phyloP scores from a whole-genome alignment of 2,329 filamentous ascomycete genomes.

The Atkinsonella hypoxylon region DNA sequence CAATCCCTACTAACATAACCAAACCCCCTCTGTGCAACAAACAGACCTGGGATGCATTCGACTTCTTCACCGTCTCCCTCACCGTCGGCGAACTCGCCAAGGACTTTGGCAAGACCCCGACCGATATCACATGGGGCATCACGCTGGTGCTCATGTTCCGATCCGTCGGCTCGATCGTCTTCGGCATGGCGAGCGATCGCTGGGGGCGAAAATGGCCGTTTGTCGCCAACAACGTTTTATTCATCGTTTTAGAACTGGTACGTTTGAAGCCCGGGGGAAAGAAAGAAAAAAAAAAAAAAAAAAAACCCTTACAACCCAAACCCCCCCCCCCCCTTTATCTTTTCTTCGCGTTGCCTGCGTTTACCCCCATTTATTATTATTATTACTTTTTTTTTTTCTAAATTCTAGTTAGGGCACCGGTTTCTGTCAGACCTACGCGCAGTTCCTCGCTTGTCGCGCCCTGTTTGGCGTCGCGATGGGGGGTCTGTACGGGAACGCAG shows the following conservation, averaged over 20 bases:
- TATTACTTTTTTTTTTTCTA: too few relatives aligned
- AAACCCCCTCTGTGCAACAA: too few relatives aligned
- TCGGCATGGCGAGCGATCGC: slow-evolving; percentile 42
- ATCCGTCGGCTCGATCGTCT: slow-evolving; percentile 40
- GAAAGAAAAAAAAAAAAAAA: too few relatives aligned
- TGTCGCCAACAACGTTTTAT: slow-evolving; percentile 60
- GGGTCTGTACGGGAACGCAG: slow-evolving; percentile 66
- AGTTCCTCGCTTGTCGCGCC: slow-evolving; percentile 64
- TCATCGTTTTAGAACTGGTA: slow-evolving; percentile 61
- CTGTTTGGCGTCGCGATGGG: slow-evolving; percentile 77
- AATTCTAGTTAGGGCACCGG: slow-evolving; percentile 59
- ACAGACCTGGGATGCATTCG: slow-evolving; percentile 54
- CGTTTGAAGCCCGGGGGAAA: slow-evolving; percentile 12
- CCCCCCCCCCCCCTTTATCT: too few relatives aligned
- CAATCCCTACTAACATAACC: too few relatives aligned
- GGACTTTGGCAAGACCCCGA: slow-evolving; percentile 39
- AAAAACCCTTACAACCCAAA: too few relatives aligned
- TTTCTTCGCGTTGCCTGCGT: too few relatives aligned
- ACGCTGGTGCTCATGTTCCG: slow-evolving; percentile 51
- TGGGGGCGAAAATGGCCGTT: slow-evolving; percentile 61
- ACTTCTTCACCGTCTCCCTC: slow-evolving; percentile 54
- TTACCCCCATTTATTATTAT: too few relatives aligned
- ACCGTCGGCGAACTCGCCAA: slow-evolving; percentile 41
- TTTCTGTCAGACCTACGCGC: slow-evolving; percentile 53
- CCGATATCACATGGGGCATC: slow-evolving; percentile 53